Evolutionary conservation across 768 basidiomycete genomes (phyloP).

Genomic region (Pholiota conissans): DNA sequence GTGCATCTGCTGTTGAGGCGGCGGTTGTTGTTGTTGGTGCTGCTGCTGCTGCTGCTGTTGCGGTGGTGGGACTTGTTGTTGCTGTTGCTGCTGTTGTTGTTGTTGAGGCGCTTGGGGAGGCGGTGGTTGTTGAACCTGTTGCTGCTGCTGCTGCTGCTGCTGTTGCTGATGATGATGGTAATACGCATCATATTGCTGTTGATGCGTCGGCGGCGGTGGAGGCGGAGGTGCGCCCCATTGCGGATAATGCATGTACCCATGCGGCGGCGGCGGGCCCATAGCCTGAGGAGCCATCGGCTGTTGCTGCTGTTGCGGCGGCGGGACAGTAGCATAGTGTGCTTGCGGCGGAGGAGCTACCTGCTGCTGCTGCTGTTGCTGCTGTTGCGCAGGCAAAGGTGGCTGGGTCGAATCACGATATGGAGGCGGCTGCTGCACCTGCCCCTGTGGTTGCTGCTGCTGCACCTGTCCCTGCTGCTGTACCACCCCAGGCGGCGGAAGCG

Average conservation of each 20-base stretch:
- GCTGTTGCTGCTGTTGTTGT: slow-evolving; percentile 8
- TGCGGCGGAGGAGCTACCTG: slow-evolving; percentile 18
- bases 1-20: slow-evolving; percentile 14
- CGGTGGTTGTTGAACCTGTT: slow-evolving; percentile 1
- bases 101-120: slow-evolving; percentile 1
- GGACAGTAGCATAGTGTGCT: slow-evolving; percentile 18
- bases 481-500: slow-evolving; percentile 9
- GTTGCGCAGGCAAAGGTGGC: slow-evolving; percentile 20
- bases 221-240: slow-evolving; percentile 26
- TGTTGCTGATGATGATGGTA: slow-evolving; percentile 29
- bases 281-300: slow-evolving; percentile 20
- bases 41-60: slow-evolving; percentile 15
- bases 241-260: slow-evolving; percentile 23
- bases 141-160: slow-evolving; percentile 9
- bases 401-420: no score
- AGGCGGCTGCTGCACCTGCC: slow-evolving; percentile 9
- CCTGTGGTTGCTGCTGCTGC: slow-evolving; percentile 17
- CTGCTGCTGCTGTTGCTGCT: slow-evolving; percentile 11
- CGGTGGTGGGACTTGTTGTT: slow-evolving; percentile 1
- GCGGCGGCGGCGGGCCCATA: no score
- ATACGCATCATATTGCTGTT: slow-evolving; percentile 30
- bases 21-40: slow-evolving; percentile 1
- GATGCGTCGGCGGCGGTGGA: no score
- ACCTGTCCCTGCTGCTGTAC: slow-evolving; percentile 5
- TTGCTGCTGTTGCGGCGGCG: slow-evolving; percentile 24